phyloP scores from a whole-genome alignment of 2,329 filamentous ascomycete species.

The Tricladium varicosporioides region DNA sequence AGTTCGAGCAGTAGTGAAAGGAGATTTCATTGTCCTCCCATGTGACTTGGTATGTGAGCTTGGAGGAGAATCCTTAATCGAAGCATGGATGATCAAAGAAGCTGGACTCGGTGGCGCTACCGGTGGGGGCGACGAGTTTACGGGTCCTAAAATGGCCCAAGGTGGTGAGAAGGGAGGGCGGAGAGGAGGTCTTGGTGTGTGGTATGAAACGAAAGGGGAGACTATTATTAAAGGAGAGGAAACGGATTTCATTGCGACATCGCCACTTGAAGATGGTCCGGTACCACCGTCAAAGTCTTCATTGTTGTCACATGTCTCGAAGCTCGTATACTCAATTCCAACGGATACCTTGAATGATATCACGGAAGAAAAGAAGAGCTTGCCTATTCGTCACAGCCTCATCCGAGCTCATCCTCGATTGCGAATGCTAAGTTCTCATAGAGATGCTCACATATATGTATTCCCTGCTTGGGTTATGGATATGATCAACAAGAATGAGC shows the following conservation, averaged over 20 bases:
- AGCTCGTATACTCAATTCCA: constrained; percentile 80
- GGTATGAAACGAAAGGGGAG: constrained; percentile 82
- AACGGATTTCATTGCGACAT: constrained; percentile 85
- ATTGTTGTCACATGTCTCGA: constrained; percentile 66
- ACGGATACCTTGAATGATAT: constrained; percentile 87
- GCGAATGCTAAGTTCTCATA: constrained; percentile 77
- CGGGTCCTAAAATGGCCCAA: constrained; percentile 44
- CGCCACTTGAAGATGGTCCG: constrained; percentile 58
- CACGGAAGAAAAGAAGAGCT: constrained; percentile 69
- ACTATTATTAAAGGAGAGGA: constrained; percentile 83
- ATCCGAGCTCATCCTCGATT: constrained; percentile 72
- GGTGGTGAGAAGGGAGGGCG: constrained; percentile 56
- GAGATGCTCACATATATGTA: constrained; percentile 93
- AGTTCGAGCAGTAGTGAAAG: constrained; percentile 72
- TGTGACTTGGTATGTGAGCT: constrained; percentile 94
- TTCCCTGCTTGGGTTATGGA: constrained; percentile 90
- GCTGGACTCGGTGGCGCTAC: constrained; percentile 65
- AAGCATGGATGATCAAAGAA: constrained; percentile 89
- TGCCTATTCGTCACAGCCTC: constrained; percentile 74
- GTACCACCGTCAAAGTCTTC: constrained; percentile 62
- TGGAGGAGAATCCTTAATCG: constrained; percentile 75
- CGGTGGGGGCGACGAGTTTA: constrained; percentile 43
- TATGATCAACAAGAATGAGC: constrained; percentile 75
- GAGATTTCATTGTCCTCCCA: constrained; percentile 86
- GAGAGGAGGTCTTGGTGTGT: constrained; percentile 82